phyloP scores from a whole-genome alignment of 768 basidiomycete species.

The Clitopilus hobsonii region DNA sequence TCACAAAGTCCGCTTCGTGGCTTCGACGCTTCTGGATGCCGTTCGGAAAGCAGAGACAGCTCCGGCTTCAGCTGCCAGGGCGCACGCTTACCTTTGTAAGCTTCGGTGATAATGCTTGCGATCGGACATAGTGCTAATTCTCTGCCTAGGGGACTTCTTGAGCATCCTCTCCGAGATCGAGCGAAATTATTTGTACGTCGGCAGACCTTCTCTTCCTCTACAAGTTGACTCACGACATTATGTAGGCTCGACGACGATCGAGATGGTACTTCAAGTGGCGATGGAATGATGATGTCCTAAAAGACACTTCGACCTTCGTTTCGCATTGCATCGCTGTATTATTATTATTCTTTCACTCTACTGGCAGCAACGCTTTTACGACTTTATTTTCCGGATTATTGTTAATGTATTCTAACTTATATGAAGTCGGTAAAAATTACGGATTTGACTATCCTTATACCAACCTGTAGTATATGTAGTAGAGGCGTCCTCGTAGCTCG shows the following conservation, averaged over 20 bases:
- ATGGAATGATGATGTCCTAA: conserved; percentile 40
- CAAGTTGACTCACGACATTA: conserved; percentile 9
- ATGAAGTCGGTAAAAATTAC: not conserved
- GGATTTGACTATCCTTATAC: not conserved
- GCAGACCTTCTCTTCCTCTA: conserved; percentile 3
- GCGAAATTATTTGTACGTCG: conserved; percentile 74
- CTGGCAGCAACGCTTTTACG: not conserved
- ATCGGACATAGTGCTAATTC: conserved; percentile 1
- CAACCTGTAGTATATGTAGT: not conserved
- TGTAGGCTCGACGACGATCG: conserved; percentile 65
- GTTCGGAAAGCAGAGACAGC: conserved; percentile 78
- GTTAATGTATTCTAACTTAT: not conserved
- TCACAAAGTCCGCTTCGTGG: conserved; percentile 91
- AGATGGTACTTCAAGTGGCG: conserved; percentile 56
- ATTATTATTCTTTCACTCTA: not conserved
- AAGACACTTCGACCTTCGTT: not conserved
- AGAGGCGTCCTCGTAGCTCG: not conserved
- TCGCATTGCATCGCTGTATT: not conserved
- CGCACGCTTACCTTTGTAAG: conserved; percentile 84
- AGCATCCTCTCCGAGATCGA: conserved; percentile 91
- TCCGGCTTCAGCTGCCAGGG: conserved; percentile 76
- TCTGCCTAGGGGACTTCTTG: conserved; percentile 76
- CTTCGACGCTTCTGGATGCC: conserved; percentile 82
- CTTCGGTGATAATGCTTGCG: conserved; percentile 8
- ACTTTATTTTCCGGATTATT: not conserved